Evolutionary conservation across 2,329 filamentous ascomycete genomes (phyloP), one percentile per base, ranked within the genome.

Genomic region (Endocalyx cinctus): DNA sequence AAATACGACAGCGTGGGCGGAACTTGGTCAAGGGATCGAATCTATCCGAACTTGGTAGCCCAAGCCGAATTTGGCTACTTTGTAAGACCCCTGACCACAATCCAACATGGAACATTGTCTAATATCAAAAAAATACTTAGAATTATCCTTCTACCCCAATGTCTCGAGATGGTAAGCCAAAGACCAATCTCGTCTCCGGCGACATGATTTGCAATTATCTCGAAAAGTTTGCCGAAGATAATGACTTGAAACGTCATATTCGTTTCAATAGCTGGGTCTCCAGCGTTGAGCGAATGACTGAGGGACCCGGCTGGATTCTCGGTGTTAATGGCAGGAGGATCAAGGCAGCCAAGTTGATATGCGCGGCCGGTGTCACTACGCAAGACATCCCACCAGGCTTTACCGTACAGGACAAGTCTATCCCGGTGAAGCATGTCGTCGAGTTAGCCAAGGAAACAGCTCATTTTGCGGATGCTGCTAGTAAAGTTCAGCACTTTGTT

Each of bases 321-420:
- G 25, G 22, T 10, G 18, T 38, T 25, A 33, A 35, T 14, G 35
- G 30, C 8, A 6, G 27, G 11, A 14, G 13, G 14, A 15, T 41
- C 19, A 22, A 39, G 12, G 22, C 39, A 17, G 37, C 26, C 13
- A 57, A 55, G 26, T 35, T 58, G 6, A 47, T 57, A 3, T 29
- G 49, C 15, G 52, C 54, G 8, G 46, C 43, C 10, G 55, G 54
- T 5, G 30, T 51, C 4, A 52, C 50, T 3, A 35, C 34, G 8
- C 34, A 43, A 6, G 23, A 20, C 16, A 33, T 45, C 23, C 28
- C 45, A 17, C 45, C 49, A 14, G n/a, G 15, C 13, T 47, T 34
- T 22, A 25, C 31, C 33, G 38, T 25, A 33, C 38, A 30, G 31
- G 37, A 34, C 14, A 27, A 29, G 10, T 25, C 35, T 4, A 28